Conservation (phyloP, 495 filamentous ascomycete species). For the Parachaetomium inaequale region DNA sequence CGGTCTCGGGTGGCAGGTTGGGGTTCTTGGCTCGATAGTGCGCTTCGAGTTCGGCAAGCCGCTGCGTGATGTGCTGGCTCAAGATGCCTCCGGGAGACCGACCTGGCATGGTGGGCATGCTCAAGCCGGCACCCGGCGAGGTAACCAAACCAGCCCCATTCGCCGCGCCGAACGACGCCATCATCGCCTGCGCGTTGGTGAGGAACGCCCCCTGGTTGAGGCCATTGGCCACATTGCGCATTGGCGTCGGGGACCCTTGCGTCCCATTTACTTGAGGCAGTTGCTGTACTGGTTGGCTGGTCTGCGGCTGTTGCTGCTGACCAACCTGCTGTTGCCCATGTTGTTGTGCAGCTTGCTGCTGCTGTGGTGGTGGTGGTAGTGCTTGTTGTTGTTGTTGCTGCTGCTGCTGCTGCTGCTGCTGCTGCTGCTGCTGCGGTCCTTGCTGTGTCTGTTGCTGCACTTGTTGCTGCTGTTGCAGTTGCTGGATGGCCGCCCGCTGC, state of each 20-base stretch:
- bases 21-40: constrained; percentile 48
- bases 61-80: constrained; percentile 30
- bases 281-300: constrained; percentile 33
- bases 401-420: constrained; percentile 52
- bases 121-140: constrained; percentile 37
- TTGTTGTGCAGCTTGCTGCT: constrained; percentile 30
- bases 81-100: constrained; percentile 34
- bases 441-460: constrained; percentile 24
- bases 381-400: constrained; percentile 36
- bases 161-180: constrained; percentile 40
- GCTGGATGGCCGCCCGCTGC: constrained; percentile 63
- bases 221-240: constrained; percentile 50
- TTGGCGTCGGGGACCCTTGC: constrained; percentile 38
- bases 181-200: constrained; percentile 44
- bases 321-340: constrained; percentile 33
- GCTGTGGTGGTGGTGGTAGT: constrained; percentile 24
- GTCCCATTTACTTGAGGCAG: constrained; percentile 34
- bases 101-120: constrained; percentile 36
- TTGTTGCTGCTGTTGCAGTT: constrained; percentile 44
- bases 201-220: constrained; percentile 49
- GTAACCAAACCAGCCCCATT: constrained; percentile 40
- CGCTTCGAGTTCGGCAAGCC: constrained; percentile 35
- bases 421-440: constrained; percentile 36
- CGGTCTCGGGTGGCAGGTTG: constrained; percentile 53
- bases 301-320: constrained; percentile 37